phyloP scores from a whole-genome alignment of 331 rosid genomes.

The Prunus yedoensis region DNA sequence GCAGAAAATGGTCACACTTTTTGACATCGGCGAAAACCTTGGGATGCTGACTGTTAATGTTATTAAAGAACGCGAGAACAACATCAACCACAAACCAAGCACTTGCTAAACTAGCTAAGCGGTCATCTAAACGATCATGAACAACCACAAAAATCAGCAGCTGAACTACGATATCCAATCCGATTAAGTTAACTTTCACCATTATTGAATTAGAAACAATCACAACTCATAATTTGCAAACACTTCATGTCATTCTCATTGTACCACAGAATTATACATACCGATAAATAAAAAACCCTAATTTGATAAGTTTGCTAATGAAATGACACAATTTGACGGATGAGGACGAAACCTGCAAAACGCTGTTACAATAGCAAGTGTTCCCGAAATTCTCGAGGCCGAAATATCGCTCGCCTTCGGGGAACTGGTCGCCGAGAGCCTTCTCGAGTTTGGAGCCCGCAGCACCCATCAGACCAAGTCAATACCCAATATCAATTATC shows the following conservation, averaged over 20 bases:
- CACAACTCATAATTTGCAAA: not conserved
- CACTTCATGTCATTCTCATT: not conserved
- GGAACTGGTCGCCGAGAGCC: slow-evolving; percentile 99
- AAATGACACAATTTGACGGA: not conserved
- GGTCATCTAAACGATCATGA: not conserved
- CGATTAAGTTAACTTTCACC: not conserved
- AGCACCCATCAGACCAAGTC: slow-evolving; percentile 74
- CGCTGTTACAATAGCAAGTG: slow-evolving; percentile 98
- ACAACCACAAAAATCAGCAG: not conserved
- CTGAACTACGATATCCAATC: not conserved
- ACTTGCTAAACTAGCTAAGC: not conserved
- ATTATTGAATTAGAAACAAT: not conserved
- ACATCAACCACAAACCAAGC: not conserved
- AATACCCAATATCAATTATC: slow-evolving; percentile 32
- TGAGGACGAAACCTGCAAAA: slow-evolving; percentile 68
- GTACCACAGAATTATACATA: not conserved
- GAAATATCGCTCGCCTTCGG: slow-evolving; percentile 98
- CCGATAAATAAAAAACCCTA: slow-evolving; percentile 18
- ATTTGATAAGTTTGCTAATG: not conserved
- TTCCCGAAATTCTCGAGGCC: slow-evolving; percentile 99
- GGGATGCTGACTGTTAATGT: not conserved
- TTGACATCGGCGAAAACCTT: not conserved
- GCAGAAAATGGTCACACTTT: not conserved
- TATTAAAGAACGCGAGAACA: not conserved
- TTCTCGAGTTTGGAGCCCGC: slow-evolving; percentile 98